Evolutionary conservation across 306 rosid genomes (phyloP).

Genomic region (Sindora glabra): DNA sequence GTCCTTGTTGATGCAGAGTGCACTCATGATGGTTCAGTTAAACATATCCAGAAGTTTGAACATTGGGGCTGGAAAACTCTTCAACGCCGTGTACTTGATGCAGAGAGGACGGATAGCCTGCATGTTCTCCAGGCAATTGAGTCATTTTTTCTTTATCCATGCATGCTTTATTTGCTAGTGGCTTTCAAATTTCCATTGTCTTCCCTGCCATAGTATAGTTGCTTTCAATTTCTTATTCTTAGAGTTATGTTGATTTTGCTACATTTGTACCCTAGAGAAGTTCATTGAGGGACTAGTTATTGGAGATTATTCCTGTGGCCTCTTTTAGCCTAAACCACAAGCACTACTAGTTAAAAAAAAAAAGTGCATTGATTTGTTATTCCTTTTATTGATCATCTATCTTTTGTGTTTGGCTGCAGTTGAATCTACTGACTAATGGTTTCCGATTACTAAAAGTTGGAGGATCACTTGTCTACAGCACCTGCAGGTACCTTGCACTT

Average conservation of each 20-base stretch:
- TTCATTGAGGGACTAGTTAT: neutral
- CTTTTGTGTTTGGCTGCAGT: slow-evolving; percentile 41
- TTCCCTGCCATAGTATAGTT: neutral
- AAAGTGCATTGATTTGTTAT: neutral
- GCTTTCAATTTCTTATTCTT: neutral
- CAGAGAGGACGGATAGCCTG: slow-evolving; percentile 66
- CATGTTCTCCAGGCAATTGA: slow-evolving; percentile 63
- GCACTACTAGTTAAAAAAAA: neutral
- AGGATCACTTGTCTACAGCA: slow-evolving; percentile 80
- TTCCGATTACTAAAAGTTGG: slow-evolving; percentile 76
- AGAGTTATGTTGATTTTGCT: neutral
- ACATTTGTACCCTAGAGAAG: neutral
- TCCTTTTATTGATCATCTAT: neutral
- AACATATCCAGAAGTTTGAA: slow-evolving; percentile 85
- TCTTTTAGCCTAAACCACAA: neutral
- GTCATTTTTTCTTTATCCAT: slow-evolving; percentile 7
- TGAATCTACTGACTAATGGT: slow-evolving; percentile 72
- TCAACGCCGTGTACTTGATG: slow-evolving; percentile 72
- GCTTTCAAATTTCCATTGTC: too few species aligned
- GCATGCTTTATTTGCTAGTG: neutral
- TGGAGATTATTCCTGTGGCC: neutral
- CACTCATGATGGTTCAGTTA: slow-evolving; percentile 95
- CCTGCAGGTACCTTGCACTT: slow-evolving; percentile 70
- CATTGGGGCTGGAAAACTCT: slow-evolving; percentile 92
- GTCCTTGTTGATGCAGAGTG: slow-evolving; percentile 97